These are phyloP conservation scores for Umbellularia californica DNA, from an alignment of 164 flowering plant species.

Conservation along the genomic window DNA sequence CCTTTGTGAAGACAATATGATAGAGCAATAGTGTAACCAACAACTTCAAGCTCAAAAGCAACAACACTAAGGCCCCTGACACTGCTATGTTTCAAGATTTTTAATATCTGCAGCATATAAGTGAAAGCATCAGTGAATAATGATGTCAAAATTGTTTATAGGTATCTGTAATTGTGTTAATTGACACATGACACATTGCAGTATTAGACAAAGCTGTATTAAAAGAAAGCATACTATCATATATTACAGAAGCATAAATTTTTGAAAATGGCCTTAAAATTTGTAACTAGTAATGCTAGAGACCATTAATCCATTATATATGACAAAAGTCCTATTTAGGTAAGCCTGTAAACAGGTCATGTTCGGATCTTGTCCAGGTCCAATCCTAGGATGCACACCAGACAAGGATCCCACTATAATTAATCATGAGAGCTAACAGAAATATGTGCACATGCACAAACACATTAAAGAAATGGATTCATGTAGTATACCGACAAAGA, in stretches of 20 bases:
- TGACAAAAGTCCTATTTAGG: too few species aligned
- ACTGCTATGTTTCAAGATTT: conserved; percentile 74
- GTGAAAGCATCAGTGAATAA: neutral
- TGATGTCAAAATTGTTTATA: neutral
- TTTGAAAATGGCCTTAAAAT: neutral
- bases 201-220: neutral
- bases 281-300: neutral
- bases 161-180: too few species aligned
- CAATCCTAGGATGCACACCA: too few species aligned
- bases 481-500: too few species aligned
- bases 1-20: conserved; percentile 91
- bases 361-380: too few species aligned
- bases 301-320: too few species aligned
- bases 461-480: too few species aligned
- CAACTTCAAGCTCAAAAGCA: conserved; percentile 91
- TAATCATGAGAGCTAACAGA: too few species aligned
- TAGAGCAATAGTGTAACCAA: conserved; percentile 86
- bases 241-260: neutral
- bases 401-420: too few species aligned
- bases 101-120: conserved; percentile 54
- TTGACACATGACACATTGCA: neutral
- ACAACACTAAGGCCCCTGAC: conserved; percentile 79
- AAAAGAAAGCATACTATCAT: neutral
- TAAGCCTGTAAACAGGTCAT: too few species aligned
- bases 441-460: too few species aligned